Conservation (phyloP, 345 rosid species). For the Aquilaria sinensis region DNA sequence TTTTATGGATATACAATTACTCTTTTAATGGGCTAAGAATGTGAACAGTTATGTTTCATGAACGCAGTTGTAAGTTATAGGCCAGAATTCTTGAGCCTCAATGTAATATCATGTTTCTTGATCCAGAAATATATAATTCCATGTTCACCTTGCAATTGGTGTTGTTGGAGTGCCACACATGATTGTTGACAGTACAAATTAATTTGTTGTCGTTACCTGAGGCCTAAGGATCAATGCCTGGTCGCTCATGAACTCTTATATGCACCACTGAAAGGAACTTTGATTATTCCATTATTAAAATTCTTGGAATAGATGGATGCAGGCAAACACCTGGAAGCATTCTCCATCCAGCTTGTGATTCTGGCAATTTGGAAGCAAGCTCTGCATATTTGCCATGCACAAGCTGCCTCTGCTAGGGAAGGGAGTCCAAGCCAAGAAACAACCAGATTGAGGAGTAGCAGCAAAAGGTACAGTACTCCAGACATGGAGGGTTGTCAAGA, state of each 20-base stretch:
- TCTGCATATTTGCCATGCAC: conserved; percentile 83
- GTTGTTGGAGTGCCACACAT: conserved; percentile 8
- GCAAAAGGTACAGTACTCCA: conserved; percentile 42
- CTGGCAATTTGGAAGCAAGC: conserved; percentile 98
- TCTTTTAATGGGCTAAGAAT: too few relatives aligned
- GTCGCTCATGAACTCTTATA: conserved; percentile 8
- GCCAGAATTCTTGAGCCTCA: too few relatives aligned
- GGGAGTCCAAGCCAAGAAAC: conserved; percentile 64
- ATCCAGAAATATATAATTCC: too few relatives aligned
- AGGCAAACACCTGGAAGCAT: conserved; percentile 63
- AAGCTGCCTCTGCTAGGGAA: conserved; percentile 85
- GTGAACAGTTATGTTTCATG: too few relatives aligned
- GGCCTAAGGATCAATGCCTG: not conserved
- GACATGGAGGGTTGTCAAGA: conserved; percentile 32
- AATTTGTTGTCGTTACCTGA: too few relatives aligned
- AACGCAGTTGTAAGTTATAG: too few relatives aligned
- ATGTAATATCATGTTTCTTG: too few relatives aligned
- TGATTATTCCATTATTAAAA: conserved; percentile 4
- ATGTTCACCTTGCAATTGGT: not conserved
- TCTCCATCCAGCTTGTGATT: conserved; percentile 86
- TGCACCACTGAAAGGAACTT: not conserved
- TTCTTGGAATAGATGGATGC: conserved; percentile 42
- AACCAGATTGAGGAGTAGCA: conserved; percentile 40
- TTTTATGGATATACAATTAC: too few relatives aligned
- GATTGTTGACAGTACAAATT: too few relatives aligned